Conservation (phyloP, 495 filamentous ascomycete species). For the Umbilicaria muhlenbergii region DNA sequence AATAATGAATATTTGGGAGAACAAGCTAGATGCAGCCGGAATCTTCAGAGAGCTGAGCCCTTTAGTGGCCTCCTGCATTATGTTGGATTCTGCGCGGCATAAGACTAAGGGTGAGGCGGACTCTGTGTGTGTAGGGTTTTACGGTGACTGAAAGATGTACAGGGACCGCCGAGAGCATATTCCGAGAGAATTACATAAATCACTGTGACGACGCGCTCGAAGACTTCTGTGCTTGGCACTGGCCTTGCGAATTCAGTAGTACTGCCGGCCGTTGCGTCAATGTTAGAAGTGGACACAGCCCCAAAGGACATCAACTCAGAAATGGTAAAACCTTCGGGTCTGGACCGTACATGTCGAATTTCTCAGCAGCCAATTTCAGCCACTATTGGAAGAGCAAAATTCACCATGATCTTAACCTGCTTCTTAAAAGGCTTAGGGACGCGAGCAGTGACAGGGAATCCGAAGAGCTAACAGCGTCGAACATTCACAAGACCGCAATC, state of each 20-base stretch:
- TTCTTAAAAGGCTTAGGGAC: no score
- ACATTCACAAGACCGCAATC: no score
- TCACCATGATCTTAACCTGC: no score
- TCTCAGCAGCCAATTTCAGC: no score
- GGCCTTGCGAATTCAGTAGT: constrained; percentile 29
- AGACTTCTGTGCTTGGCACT: constrained; percentile 31
- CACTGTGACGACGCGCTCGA: constrained; percentile 28
- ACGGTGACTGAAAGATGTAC: neutral
- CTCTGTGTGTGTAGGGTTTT: neutral
- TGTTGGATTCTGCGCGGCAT: constrained; percentile 34
- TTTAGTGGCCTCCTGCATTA: constrained; percentile 38
- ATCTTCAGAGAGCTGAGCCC: constrained; percentile 32
- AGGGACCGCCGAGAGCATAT: constrained; percentile 13
- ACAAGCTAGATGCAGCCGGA: constrained; percentile 13
- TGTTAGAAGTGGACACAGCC: constrained; percentile 25
- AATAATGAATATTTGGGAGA: constrained; percentile 22
- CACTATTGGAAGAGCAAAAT: no score
- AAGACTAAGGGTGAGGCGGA: constrained; percentile 19
- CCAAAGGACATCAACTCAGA: constrained; percentile 35
- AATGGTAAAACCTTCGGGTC: constrained; percentile 28
- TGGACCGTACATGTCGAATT: constrained; percentile 30
- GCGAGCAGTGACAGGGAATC: no score
- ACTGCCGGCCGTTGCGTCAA: constrained; percentile 25
- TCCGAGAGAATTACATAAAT: constrained; percentile 19
- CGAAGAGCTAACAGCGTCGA: no score